These are phyloP conservation scores for Theobroma grandiflorum DNA, from an alignment of 441 rosid species.

Conservation along the genomic window DNA sequence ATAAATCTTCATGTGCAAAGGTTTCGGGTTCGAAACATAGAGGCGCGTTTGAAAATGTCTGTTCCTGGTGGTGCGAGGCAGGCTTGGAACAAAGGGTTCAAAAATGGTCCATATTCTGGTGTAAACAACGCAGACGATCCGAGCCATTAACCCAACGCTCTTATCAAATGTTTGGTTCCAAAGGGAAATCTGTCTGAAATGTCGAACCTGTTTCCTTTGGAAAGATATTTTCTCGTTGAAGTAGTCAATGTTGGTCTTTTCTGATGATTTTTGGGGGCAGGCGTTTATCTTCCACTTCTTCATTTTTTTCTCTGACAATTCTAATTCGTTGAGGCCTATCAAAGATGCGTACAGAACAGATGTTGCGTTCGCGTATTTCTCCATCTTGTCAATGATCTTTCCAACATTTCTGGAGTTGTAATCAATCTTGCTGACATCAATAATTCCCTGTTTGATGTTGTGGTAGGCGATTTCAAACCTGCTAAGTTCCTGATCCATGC, in stretches of 20 bases:
- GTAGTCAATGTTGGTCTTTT: conserved; percentile 27
- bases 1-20: conserved; percentile 27
- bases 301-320: conserved; percentile 41
- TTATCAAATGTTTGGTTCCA: conserved; percentile 52
- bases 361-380: conserved; percentile 42
- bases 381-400: conserved; percentile 46
- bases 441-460: conserved; percentile 39
- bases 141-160: conserved; percentile 42
- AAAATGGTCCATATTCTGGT: conserved; percentile 45
- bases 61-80: conserved; percentile 23
- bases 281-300: conserved; percentile 31
- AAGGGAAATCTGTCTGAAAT: conserved; percentile 44
- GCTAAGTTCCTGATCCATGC: conserved; percentile 31
- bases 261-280: not conserved
- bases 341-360: conserved; percentile 32
- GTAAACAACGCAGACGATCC: conserved; percentile 32
- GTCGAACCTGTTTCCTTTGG: conserved; percentile 42
- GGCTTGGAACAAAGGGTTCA: conserved; percentile 33
- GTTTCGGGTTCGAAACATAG: conserved; percentile 7
- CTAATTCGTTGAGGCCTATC: conserved; percentile 45
- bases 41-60: not conserved
- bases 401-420: conserved; percentile 26
- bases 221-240: conserved; percentile 39
- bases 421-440: conserved; percentile 22
- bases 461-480: conserved; percentile 36